phyloP scores from a whole-genome alignment of 2,329 filamentous ascomycete genomes.

The Arthrinium phaeospermum region DNA sequence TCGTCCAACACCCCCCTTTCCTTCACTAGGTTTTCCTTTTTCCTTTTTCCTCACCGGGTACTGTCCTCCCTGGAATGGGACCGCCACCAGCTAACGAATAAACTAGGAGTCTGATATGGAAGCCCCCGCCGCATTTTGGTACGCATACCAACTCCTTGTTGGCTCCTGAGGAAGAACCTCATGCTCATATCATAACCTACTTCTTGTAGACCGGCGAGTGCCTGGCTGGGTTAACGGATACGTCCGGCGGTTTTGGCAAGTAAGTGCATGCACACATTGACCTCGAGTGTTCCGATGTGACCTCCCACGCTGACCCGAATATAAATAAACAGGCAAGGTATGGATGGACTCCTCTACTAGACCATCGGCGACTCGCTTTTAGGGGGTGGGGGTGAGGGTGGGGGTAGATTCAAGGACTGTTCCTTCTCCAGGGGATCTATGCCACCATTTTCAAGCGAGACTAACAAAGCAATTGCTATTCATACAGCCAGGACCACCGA shows the following conservation, averaged over 20 bases:
- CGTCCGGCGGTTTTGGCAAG: constrained; percentile 97
- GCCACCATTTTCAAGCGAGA: background rate
- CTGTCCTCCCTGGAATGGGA: background rate
- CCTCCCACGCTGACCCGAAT: background rate
- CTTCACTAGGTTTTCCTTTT: too few relatives aligned
- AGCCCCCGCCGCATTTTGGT: constrained; percentile 96
- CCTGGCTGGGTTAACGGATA: constrained; percentile 93
- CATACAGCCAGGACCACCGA: constrained; percentile 83
- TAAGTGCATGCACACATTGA: constrained; percentile 44
- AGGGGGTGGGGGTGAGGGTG: background rate
- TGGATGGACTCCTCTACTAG: background rate
- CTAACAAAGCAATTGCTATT: background rate
- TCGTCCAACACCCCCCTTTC: background rate
- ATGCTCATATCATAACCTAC: background rate
- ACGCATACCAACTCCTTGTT: constrained; percentile 38
- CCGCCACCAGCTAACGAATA: constrained; percentile 12
- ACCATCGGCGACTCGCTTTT: background rate
- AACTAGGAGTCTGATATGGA: constrained; percentile 91
- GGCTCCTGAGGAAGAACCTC: background rate
- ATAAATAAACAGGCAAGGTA: constrained; percentile 12
- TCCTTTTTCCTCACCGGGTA: too few relatives aligned
- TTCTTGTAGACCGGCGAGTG: constrained; percentile 72
- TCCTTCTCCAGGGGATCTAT: background rate
- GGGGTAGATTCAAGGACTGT: too few relatives aligned
- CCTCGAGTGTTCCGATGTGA: background rate